Base-by-base conservation (phyloP, 2,329 filamentous ascomycete species). In the Colletotrichum tanaceti region DNA sequence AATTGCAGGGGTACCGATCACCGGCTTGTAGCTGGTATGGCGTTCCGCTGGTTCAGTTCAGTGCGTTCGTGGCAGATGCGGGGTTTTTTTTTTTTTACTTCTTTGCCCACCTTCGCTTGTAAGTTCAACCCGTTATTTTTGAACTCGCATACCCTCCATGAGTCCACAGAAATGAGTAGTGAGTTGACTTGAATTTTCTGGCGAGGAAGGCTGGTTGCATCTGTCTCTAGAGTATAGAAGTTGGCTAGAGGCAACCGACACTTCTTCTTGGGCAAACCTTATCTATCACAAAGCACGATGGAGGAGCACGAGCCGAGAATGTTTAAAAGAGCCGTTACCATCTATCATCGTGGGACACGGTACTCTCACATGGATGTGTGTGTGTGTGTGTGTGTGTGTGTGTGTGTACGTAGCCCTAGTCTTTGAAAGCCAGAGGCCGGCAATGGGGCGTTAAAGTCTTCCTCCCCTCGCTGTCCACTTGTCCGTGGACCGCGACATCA, bases 31-130 rank as follows among this genome's bases (percentile, higher is more conserved):
- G 58, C 39, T 53, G 22, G 39, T 11, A 7, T 32, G n/a, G n/a
- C n/a, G n/a, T n/a, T n/a, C n/a, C n/a, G n/a, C n/a, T 7, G 28
- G 28, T 32, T 32, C 28, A 32, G 28, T 32, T 32, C 28, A 32
- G 28, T 63, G 32, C 54, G 49, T 68, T 68, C 28, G 44, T 67
- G 50, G 62, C 63, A 69, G 57, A 58, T 67, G 50, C 39, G n/a
- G n/a, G n/a, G n/a, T 43, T 64, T 49, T 47, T 22, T 43, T 57
- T 58, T 28, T 14, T n/a, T 9, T 9, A 32, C 38, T 59, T 49
- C 32, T 46, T 62, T 63, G 20, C 50, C 61, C 55, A 24, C 47
- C n/a, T 50, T 65, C 44, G 61, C 54, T 59, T 49, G 62, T 32
- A 32, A 32, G 32, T n/a, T n/a, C n/a, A n/a, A n/a, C n/a, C n/a